Evolutionary conservation across 2,329 filamentous ascomycete genomes (phyloP).

Genomic region (Fusarium hostae): DNA sequence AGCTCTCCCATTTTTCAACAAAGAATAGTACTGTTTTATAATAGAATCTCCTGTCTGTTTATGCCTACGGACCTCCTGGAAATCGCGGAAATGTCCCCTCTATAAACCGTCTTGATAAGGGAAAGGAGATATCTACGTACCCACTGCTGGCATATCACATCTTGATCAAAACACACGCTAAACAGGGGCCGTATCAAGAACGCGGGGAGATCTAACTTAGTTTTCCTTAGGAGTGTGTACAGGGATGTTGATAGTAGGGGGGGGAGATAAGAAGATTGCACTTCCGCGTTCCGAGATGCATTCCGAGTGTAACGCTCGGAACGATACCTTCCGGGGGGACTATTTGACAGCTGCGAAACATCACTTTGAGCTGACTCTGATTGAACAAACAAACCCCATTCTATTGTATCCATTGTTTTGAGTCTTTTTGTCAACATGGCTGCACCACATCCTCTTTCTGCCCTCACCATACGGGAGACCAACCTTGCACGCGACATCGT

Average conservation of each 20-base stretch:
- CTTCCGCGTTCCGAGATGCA: conserved; percentile 9
- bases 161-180: not conserved
- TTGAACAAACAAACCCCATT: not conserved
- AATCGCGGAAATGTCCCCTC: not conserved
- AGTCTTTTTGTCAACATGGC: not conserved
- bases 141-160: not conserved
- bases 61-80: not conserved
- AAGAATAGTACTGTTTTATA: not conserved
- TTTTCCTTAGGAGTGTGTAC: not conserved
- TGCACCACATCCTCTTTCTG: conserved; percentile 47
- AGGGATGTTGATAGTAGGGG: not conserved
- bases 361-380: no score
- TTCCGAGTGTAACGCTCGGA: conserved; percentile 7
- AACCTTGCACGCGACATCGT: conserved; percentile 51
- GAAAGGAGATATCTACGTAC: not conserved
- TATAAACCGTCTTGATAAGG: not conserved
- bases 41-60: no score
- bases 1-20: not conserved
- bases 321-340: not conserved
- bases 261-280: not conserved
- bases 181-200: conserved; percentile 20
- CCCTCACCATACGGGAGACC: conserved; percentile 45
- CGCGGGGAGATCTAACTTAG: not conserved
- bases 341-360: conserved; percentile 2
- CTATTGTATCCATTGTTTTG: not conserved